Percentiles rank a stretch among this genome's conserved stretches.
Conservation (phyloP, 139 green algal genomes). For the Chlorella sp. region DNA sequence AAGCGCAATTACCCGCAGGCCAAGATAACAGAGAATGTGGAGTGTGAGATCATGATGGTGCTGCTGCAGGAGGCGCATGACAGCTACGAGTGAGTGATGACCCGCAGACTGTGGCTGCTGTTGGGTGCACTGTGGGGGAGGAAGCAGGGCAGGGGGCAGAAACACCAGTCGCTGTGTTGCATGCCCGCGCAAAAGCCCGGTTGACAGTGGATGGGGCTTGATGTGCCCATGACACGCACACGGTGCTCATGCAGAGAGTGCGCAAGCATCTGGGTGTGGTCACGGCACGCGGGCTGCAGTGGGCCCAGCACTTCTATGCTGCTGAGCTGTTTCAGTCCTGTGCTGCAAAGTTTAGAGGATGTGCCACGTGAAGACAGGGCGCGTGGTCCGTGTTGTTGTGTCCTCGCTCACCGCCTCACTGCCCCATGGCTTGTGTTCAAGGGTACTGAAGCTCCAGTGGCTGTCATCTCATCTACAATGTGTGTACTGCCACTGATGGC, state of each 20-base stretch:
- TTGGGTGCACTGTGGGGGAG: not conserved
- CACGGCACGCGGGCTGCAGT: too few relatives aligned
- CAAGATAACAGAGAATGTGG: constrained; percentile 93
- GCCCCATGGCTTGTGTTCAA: not conserved
- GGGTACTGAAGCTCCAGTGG: too few relatives aligned
- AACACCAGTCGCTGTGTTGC: not conserved
- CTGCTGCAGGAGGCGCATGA: constrained; percentile 89
- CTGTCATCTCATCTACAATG: too few relatives aligned
- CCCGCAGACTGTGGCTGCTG: not conserved
- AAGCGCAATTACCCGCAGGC: constrained; percentile 68
- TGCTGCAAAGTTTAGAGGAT: too few relatives aligned
- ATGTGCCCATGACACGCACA: not conserved
- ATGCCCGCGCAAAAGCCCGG: not conserved
- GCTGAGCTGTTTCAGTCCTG: too few relatives aligned
- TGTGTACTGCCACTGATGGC: too few relatives aligned
- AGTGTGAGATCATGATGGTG: constrained; percentile 98
- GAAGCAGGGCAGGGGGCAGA: not conserved
- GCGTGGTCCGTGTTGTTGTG: not conserved
- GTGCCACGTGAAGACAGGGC: too few relatives aligned
- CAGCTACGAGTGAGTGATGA: constrained; percentile 72
- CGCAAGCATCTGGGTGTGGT: too few relatives aligned
- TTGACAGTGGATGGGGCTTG: too few relatives aligned
- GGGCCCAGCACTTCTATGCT: too few relatives aligned
- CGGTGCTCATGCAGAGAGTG: not conserved
- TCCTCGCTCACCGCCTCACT: not conserved